phyloP scores from a whole-genome alignment of 129 eudicot species.

The Tagetes patula region DNA sequence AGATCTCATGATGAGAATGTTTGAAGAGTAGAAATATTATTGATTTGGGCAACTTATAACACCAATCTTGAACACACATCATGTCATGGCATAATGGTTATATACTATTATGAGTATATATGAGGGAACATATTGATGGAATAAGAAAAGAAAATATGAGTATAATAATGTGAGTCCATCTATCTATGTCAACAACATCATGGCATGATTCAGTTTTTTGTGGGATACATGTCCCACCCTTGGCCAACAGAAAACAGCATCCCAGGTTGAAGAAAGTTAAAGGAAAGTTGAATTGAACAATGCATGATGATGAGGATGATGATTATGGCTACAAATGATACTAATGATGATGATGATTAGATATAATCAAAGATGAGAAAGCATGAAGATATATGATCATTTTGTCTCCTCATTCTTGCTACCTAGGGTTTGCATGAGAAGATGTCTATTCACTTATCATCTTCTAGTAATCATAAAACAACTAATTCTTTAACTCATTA shows the following conservation, averaged over 20 bases:
- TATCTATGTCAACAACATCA: slow-evolving; percentile 34
- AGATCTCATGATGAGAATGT: slow-evolving; percentile 16
- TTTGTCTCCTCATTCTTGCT: slow-evolving; percentile 24
- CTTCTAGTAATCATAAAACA: slow-evolving; percentile 36
- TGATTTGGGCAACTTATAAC: slow-evolving; percentile 27
- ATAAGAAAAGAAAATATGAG: slow-evolving; percentile 19
- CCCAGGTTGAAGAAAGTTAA: slow-evolving; percentile 42
- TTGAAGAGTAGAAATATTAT: slow-evolving; percentile 18
- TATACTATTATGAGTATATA: slow-evolving; percentile 25
- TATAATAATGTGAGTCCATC: slow-evolving; percentile 35
- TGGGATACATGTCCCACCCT: slow-evolving; percentile 41
- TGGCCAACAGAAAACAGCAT: slow-evolving; percentile 46
- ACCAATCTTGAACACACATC: slow-evolving; percentile 37
- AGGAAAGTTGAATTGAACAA: slow-evolving; percentile 27
- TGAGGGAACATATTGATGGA: slow-evolving; percentile 39
- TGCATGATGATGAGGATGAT: slow-evolving; percentile 33
- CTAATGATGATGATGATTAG: slow-evolving; percentile 41
- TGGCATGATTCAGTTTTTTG: slow-evolving; percentile 35
- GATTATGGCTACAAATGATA: slow-evolving; percentile 40
- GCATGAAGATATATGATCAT: slow-evolving; percentile 38
- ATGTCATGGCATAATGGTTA: slow-evolving; percentile 29
- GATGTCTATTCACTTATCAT: slow-evolving; percentile 36
- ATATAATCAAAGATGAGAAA: slow-evolving; percentile 38
- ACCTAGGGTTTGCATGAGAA: slow-evolving; percentile 41
- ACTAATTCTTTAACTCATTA: slow-evolving; percentile 21